phyloP scores from a whole-genome alignment of 805 yeast genomes.

The Spathaspora boniae region DNA sequence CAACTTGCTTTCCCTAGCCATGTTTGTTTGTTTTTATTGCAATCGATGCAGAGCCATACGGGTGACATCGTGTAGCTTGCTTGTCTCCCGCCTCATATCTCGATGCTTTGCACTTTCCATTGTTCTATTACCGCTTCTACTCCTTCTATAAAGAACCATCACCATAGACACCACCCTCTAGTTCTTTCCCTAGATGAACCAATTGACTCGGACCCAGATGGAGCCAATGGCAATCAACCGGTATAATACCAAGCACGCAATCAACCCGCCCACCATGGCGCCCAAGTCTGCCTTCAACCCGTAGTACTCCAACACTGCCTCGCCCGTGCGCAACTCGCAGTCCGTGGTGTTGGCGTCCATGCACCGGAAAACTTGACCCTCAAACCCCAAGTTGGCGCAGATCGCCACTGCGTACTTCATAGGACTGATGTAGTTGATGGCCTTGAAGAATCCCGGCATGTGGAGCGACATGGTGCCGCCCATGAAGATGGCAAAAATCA shows the following conservation, averaged over 20 bases:
- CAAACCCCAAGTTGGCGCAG: slow-evolving; percentile 57
- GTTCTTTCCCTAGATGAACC: slow-evolving; percentile 7
- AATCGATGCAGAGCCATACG: no score
- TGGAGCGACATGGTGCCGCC: slow-evolving; percentile 78
- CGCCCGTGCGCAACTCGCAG: slow-evolving; percentile 30
- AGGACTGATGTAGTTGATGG: slow-evolving; percentile 75
- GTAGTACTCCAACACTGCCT: slow-evolving; percentile 29
- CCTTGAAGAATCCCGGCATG: slow-evolving; percentile 68
- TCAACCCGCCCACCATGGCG: slow-evolving; percentile 31
- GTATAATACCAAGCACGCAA: slow-evolving; percentile 33
- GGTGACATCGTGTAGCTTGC: no score
- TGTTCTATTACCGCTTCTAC: slow-evolving; percentile 30
- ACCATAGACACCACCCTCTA: no score
- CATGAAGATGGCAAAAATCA: slow-evolving; percentile 76
- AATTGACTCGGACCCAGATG: slow-evolving; percentile 24
- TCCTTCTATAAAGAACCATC: slow-evolving; percentile 20
- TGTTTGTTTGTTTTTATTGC: no score
- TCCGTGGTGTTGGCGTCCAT: slow-evolving; percentile 12
- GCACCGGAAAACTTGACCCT: slow-evolving; percentile 51
- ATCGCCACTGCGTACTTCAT: slow-evolving; percentile 66
- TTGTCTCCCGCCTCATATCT: no score
- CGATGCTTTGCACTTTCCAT: no score
- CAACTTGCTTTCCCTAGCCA: no score
- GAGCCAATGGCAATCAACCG: slow-evolving; percentile 26
- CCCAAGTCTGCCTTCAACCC: slow-evolving; percentile 24